These are phyloP conservation scores for Pilatotrama ljubarskyi DNA, from an alignment of 768 basidiomycete species.

Conservation along the genomic window DNA sequence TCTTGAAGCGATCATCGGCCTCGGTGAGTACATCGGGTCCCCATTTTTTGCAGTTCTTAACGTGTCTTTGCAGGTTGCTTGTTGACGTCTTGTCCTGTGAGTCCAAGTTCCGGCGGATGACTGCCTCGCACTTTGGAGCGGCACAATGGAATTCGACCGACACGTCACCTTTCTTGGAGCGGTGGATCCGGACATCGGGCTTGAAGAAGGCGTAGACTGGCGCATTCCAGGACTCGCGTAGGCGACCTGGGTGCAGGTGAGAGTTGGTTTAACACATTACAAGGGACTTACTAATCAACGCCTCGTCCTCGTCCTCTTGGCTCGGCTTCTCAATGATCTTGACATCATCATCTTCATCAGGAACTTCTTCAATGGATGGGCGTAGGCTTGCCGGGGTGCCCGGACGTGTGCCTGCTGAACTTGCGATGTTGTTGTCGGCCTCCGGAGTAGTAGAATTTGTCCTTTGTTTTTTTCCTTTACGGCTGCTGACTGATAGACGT, in stretches of 20 bases:
- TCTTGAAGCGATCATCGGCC: conserved; percentile 14
- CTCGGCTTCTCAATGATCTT: too few relatives aligned
- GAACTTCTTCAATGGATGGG: too few relatives aligned
- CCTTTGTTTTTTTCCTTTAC: too few relatives aligned
- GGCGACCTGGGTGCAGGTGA: not conserved
- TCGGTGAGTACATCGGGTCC: conserved; percentile 24
- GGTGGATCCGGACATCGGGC: conserved; percentile 17
- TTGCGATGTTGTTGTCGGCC: too few relatives aligned
- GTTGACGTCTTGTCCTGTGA: conserved; percentile 28
- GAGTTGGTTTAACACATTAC: too few relatives aligned
- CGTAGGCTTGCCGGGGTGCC: too few relatives aligned
- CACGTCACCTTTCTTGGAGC: conserved; percentile 18
- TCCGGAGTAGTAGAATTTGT: too few relatives aligned
- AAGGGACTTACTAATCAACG: too few relatives aligned
- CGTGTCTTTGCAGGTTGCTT: conserved; percentile 32
- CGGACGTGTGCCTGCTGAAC: too few relatives aligned
- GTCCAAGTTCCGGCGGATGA: conserved; percentile 26
- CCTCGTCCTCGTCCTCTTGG: too few relatives aligned
- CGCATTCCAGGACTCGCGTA: conserved; percentile 21
- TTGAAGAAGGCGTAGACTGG: conserved; percentile 33
- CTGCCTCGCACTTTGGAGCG: conserved; percentile 21
- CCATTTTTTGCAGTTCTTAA: conserved; percentile 36
- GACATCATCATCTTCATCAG: too few relatives aligned
- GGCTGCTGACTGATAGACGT: too few relatives aligned
- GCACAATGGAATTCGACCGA: conserved; percentile 30